These are phyloP conservation scores for Theileria equi DNA, from an alignment of 169 alveolate genomes.

Conservation along the genomic window DNA sequence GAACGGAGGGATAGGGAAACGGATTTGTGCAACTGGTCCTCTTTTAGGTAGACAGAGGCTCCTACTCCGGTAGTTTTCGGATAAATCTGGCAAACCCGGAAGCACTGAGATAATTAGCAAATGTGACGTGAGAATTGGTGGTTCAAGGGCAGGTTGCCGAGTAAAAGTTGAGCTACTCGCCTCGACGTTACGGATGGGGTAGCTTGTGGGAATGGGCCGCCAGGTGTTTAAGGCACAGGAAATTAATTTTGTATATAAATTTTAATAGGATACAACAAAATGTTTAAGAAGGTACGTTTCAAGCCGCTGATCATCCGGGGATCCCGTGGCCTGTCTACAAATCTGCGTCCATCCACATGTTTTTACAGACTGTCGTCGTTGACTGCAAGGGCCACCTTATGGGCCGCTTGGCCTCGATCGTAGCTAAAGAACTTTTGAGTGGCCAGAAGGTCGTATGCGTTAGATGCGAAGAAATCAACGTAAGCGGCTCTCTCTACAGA, in stretches of 20 bases:
- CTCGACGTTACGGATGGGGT: no score
- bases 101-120: no score
- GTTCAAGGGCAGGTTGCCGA: no score
- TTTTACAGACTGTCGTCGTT: slow-evolving; percentile 75
- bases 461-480: slow-evolving; percentile 94
- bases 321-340: neutral
- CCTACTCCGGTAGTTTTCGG: no score
- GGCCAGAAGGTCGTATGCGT: slow-evolving; percentile 97
- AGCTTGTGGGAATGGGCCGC: no score
- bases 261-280: slow-evolving; percentile 6
- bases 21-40: no score
- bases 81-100: no score
- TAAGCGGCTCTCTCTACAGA: slow-evolving; percentile 94
- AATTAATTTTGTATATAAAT: slow-evolving; percentile 5
- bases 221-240: no score
- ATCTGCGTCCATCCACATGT: neutral
- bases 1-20: no score
- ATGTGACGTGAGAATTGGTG: no score
- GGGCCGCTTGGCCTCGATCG: slow-evolving; percentile 98
- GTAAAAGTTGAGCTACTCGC: no score
- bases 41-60: no score
- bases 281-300: slow-evolving; percentile 64
- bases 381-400: slow-evolving; percentile 98
- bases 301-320: neutral
- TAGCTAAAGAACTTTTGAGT: slow-evolving; percentile 96